phyloP scores from a whole-genome alignment of 495 filamentous ascomycete species.

The Darksidea phi region DNA sequence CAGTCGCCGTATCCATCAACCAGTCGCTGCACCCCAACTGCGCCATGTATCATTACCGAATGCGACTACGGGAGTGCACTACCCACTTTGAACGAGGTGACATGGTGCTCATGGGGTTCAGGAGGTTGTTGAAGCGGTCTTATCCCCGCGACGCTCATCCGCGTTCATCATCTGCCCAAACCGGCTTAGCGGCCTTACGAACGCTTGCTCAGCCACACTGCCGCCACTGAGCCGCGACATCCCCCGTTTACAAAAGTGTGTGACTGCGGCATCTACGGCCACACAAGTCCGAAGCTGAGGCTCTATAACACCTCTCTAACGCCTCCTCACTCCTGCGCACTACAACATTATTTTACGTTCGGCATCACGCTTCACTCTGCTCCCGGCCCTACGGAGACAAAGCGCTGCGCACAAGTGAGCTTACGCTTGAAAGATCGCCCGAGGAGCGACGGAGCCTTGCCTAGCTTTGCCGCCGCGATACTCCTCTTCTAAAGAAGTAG shows the following conservation, averaged over 20 bases:
- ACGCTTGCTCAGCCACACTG: slow-evolving; percentile 1
- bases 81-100: background rate
- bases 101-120: too few species aligned
- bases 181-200: background rate
- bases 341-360: background rate
- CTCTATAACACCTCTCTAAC: background rate
- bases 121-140: too few species aligned
- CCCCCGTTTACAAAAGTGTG: background rate
- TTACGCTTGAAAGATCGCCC: too few species aligned
- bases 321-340: background rate
- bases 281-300: background rate
- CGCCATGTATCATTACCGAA: background rate
- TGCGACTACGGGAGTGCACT: background rate
- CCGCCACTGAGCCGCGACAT: background rate
- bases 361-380: too few species aligned
- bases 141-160: too few species aligned
- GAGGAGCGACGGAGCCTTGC: too few species aligned
- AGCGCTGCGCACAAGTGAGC: too few species aligned
- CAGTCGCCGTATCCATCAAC: background rate
- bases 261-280: background rate
- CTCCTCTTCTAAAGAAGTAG: background rate
- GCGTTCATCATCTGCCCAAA: too few species aligned
- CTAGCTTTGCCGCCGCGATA: too few species aligned
- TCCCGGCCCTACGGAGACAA: too few species aligned
- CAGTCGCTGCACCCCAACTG: background rate